Conservation (phyloP, 257 asterid genomes). For the Plectranthus barbatus region DNA sequence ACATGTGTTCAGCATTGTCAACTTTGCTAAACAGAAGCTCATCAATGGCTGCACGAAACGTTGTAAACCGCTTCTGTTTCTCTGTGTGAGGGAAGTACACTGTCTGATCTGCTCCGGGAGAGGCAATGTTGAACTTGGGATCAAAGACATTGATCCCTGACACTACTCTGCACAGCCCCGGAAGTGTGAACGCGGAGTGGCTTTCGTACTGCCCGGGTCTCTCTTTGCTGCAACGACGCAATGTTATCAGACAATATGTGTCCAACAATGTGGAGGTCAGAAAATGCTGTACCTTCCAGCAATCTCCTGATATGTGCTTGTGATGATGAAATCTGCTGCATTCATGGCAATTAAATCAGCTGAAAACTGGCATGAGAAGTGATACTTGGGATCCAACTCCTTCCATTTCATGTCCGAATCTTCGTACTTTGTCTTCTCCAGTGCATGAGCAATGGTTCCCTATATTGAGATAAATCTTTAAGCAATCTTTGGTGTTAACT, state of each 20-base stretch:
- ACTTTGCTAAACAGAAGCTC: constrained; percentile 65
- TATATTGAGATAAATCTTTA: constrained; percentile 13
- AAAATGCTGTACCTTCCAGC: constrained; percentile 61
- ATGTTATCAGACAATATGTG: neutral
- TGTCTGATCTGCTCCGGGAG: constrained; percentile 88
- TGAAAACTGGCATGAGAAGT: constrained; percentile 87
- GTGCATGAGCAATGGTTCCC: constrained; percentile 95
- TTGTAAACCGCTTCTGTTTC: constrained; percentile 47
- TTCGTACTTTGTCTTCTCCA: constrained; percentile 92
- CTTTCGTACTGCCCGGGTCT: constrained; percentile 92
- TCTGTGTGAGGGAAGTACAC: constrained; percentile 75
- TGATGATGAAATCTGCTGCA: constrained; percentile 75
- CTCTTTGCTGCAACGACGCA: constrained; percentile 56
- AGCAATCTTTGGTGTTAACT: neutral
- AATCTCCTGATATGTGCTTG: constrained; percentile 93
- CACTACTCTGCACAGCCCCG: constrained; percentile 75
- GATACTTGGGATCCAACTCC: constrained; percentile 68
- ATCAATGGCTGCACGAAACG: constrained; percentile 54
- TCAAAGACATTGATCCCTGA: constrained; percentile 80
- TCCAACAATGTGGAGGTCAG: neutral
- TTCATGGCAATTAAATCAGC: constrained; percentile 93
- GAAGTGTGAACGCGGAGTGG: constrained; percentile 66
- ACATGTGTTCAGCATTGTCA: constrained; percentile 71
- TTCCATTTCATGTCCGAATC: constrained; percentile 85
- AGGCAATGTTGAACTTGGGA: constrained; percentile 82